Evolutionary conservation across 768 basidiomycete species (phyloP), one percentile per base, ranked within the genome.

Genomic region (Termitomyces sp.): DNA sequence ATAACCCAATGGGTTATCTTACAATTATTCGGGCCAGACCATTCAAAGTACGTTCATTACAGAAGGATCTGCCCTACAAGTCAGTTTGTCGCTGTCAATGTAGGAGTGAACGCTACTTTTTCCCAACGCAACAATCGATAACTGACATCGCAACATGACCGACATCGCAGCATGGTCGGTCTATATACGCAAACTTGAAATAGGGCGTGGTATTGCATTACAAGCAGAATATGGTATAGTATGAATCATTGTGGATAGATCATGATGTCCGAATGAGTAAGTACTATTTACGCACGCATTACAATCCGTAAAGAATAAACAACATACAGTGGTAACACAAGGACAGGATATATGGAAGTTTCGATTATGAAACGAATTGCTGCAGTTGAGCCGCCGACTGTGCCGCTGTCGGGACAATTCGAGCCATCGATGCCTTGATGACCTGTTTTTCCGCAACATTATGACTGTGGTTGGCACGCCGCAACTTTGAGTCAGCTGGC

Each of bases 401-500:
- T 37, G 65, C 58, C 37, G 63, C 34, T 12, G 68, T 61, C 27
- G 72, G 59, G 23, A 78, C 74, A 32, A 81, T 78, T 63, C 82
- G 81, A 17, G 75, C 73, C 76, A 83, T 79, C 19, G 82, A 79
- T 39, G 79, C 77, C 63, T 79, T 82, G 66, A 82, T 72, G 60
- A 78, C 70, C 32, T 74, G 72, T 63, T 78, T 80, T 51, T 85
- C 81, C 25, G 78, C 73, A 0, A 73, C 62, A 56, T 48, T 69
- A n/a, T 72, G 66, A 25, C 67, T 68, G 37, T 70, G 67, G 5
- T 69, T 73, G 2, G 72, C 70, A 53, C 76, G 73, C 16, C 77
- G 76, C 59, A 74, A 59, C 16, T 79, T 74, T 14, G 68, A 63
- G 19, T 80, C 68, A 35, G 72, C 66, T 37, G 71, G 25, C 69